Conservation (phyloP, 1,139 yeast genomes). For the Waltiozyma sp. region DNA sequence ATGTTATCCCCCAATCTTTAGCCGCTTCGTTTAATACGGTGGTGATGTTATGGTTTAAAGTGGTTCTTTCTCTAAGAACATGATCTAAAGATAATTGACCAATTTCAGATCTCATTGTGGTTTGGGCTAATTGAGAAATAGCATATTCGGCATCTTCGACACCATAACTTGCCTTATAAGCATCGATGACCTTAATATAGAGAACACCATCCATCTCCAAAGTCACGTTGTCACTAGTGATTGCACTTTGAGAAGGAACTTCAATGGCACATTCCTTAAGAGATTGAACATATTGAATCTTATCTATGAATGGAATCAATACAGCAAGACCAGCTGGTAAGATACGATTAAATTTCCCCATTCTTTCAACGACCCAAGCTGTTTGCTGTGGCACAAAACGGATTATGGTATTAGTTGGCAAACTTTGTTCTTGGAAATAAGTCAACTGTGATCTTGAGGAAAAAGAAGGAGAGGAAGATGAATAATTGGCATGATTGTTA, state of each 20-base stretch:
- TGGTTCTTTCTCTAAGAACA: slow-evolving; percentile 66
- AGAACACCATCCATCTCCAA: slow-evolving; percentile 78
- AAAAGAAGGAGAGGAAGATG: too few relatives aligned
- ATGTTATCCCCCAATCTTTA: slow-evolving; percentile 75
- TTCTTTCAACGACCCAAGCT: slow-evolving; percentile 85
- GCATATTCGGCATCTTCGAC: slow-evolving; percentile 86
- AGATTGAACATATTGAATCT: slow-evolving; percentile 70
- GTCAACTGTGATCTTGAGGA: slow-evolving; percentile 24
- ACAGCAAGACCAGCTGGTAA: slow-evolving; percentile 73
- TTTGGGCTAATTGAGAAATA: slow-evolving; percentile 75
- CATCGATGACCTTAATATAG: slow-evolving; percentile 67
- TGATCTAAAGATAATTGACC: slow-evolving; percentile 74
- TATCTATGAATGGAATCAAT: slow-evolving; percentile 61
- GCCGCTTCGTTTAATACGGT: slow-evolving; percentile 79
- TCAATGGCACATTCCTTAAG: slow-evolving; percentile 77
- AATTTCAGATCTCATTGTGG: slow-evolving; percentile 84
- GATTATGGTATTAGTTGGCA: slow-evolving; percentile 65
- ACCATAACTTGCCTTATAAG: slow-evolving; percentile 80
- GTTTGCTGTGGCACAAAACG: slow-evolving; percentile 84
- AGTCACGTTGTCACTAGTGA: slow-evolving; percentile 78
- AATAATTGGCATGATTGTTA: background rate
- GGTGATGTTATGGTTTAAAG: slow-evolving; percentile 63
- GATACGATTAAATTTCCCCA: slow-evolving; percentile 71
- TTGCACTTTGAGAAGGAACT: slow-evolving; percentile 76
- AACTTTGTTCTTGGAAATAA: slow-evolving; percentile 54